A percentile compares a stretch with the other conserved stretches of the same genome.
Evolutionary conservation across 257 asterid species (phyloP).

Genomic region (Capsicum chinense): DNA sequence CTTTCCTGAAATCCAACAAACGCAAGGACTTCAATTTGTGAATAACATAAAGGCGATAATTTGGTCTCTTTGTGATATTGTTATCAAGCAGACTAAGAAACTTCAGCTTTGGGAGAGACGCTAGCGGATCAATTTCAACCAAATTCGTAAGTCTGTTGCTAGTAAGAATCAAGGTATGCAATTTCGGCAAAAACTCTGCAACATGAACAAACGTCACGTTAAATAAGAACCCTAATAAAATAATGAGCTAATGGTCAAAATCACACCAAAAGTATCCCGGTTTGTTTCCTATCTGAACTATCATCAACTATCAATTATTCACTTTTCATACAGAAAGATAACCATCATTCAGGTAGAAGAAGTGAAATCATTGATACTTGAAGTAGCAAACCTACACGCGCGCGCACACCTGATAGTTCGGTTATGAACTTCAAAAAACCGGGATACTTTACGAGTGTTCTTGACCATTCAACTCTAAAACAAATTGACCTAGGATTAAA

Average conservation of each 20-base stretch:
- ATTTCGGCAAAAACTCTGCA: conserved; percentile 87
- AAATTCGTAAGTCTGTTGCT: conserved; percentile 92
- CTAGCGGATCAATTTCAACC: conserved; percentile 94
- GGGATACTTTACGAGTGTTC: too few relatives aligned
- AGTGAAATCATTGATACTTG: too few relatives aligned
- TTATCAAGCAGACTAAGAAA: conserved; percentile 93
- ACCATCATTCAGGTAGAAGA: too few relatives aligned
- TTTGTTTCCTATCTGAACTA: too few relatives aligned
- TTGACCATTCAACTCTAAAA: too few relatives aligned
- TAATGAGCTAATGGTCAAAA: not conserved
- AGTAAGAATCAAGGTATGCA: conserved; percentile 92
- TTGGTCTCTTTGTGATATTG: conserved; percentile 89
- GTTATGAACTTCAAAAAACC: too few relatives aligned
- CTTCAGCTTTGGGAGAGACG: conserved; percentile 84
- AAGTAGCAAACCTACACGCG: too few relatives aligned
- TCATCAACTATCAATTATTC: too few relatives aligned
- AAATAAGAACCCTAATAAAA: not conserved
- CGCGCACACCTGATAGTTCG: too few relatives aligned
- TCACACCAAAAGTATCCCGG: too few relatives aligned
- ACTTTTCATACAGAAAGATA: too few relatives aligned
- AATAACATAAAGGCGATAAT: conserved; percentile 93
- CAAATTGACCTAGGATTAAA: not conserved
- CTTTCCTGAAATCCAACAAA: conserved; percentile 89
- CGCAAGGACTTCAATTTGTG: conserved; percentile 89
- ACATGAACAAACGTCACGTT: not conserved